Evolutionary conservation across 2,329 filamentous ascomycete genomes (phyloP), one percentile per base, ranked within the genome.

Genomic region (Xylaria sp.): DNA sequence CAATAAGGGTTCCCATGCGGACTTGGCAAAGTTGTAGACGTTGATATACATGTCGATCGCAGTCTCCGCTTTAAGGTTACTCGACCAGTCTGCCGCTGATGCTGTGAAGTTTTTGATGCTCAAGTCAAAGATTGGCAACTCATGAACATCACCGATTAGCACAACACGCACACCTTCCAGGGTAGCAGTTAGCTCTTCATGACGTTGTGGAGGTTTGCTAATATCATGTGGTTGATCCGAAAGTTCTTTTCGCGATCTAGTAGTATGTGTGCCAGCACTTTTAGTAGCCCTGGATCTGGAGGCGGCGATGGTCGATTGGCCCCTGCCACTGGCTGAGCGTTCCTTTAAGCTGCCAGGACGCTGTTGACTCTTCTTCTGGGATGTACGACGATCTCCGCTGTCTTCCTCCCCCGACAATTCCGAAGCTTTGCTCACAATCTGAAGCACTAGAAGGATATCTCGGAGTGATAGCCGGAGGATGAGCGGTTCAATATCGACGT

Each of bases 21-120:
- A 99, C 80, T 99, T 99, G 15, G 96, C 96, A 82, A 99, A 99
- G 81, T 99, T 99, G 85, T 97, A 99, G 31, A 99, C 91, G 76
- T 98, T 99, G 75, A 97, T 89, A 80, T 97, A 97, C 72, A 95
- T 94, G 71, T 98, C 94, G 57, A 99, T 90, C n/a, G 89, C 92
- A 0, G 94, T 92, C 77, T 98, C 94, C 0, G 93, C 95, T 76
- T 91, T 94, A 80, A 99, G 86, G 25, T 91, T 91, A 5, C 90
- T 91, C 0, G 95, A 95, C 96, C 96, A 99, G 78, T 99, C 94
- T 73, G 92, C 90, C 3, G 97, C 93, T 55, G 92, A 90, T 2
- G 95, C 88, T 5, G 89, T 92, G 77, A 98, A 98, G 63, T 91
- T 90, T 81, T 97, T 97, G 75, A 99, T 90, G 72, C 93, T 97